Evolutionary conservation across 345 rosid genomes (phyloP).

Genomic region (Bruguiera gymnorhiza): DNA sequence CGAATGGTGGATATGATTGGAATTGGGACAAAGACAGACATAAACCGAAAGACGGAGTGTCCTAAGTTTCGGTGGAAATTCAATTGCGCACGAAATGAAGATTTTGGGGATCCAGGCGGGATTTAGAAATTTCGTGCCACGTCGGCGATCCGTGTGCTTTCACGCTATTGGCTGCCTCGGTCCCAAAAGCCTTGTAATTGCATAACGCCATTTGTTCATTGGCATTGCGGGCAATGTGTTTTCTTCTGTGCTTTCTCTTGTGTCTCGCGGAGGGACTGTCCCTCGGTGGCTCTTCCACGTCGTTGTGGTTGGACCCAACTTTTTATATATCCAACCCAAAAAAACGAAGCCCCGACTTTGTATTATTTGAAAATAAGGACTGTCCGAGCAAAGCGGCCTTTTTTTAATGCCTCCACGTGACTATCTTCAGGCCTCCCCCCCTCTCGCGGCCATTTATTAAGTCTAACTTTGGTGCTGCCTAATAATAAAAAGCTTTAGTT

Average conservation of each 20-base stretch:
- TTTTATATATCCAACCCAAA: too few relatives aligned
- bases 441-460: too few relatives aligned
- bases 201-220: neutral
- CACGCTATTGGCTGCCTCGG: slow-evolving; percentile 20
- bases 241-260: slow-evolving; percentile 60
- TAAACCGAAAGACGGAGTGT: slow-evolving; percentile 31
- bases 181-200: slow-evolving; percentile 18
- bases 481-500: too few relatives aligned
- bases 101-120: slow-evolving; percentile 74
- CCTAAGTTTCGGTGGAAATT: slow-evolving; percentile 47
- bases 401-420: too few relatives aligned
- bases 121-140: slow-evolving; percentile 55
- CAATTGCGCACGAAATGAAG: slow-evolving; percentile 71
- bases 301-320: too few relatives aligned
- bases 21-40: too few relatives aligned
- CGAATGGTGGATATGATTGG: neutral
- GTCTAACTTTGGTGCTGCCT: too few relatives aligned
- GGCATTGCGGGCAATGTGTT: slow-evolving; percentile 31
- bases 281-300: neutral
- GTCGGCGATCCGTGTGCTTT: slow-evolving; percentile 57
- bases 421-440: too few relatives aligned
- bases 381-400: too few relatives aligned
- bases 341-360: too few relatives aligned
- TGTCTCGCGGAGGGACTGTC: slow-evolving; percentile 6
- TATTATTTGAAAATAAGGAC: too few relatives aligned